These are phyloP conservation scores for Aspergillus diversus DNA, from an alignment of 495 filamentous ascomycete species.

Conservation along the genomic window DNA sequence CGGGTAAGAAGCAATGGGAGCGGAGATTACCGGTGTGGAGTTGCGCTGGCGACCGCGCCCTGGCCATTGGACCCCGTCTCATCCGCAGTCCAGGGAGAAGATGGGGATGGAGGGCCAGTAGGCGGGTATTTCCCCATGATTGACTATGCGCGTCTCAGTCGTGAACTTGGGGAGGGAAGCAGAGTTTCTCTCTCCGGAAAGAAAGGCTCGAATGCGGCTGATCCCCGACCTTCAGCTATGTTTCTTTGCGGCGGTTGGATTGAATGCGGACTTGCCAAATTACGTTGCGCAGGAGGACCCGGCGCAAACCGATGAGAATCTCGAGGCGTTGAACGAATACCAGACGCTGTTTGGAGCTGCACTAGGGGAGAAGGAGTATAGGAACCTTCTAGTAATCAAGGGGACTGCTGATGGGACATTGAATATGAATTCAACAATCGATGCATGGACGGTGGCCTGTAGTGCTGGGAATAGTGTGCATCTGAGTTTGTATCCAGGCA, in stretches of 20 bases:
- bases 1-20: slow-evolving; percentile 6
- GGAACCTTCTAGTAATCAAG: neutral
- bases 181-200: neutral
- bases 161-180: neutral
- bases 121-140: neutral
- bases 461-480: neutral
- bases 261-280: neutral
- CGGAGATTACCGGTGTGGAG: neutral
- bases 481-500: neutral
- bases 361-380: neutral
- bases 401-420: neutral
- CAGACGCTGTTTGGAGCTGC: neutral
- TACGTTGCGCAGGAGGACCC: neutral
- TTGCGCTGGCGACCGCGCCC: neutral
- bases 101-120: too few species aligned
- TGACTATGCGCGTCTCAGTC: neutral
- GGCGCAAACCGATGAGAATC: neutral
- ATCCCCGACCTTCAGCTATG: neutral
- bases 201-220: neutral
- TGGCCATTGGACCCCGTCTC: neutral
- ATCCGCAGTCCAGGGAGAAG: neutral
- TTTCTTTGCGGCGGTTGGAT: neutral
- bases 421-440: neutral
- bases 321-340: neutral
- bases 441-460: neutral